Conservation (phyloP, 352 stramenopile genomes). For the Globisporangium nunn region DNA sequence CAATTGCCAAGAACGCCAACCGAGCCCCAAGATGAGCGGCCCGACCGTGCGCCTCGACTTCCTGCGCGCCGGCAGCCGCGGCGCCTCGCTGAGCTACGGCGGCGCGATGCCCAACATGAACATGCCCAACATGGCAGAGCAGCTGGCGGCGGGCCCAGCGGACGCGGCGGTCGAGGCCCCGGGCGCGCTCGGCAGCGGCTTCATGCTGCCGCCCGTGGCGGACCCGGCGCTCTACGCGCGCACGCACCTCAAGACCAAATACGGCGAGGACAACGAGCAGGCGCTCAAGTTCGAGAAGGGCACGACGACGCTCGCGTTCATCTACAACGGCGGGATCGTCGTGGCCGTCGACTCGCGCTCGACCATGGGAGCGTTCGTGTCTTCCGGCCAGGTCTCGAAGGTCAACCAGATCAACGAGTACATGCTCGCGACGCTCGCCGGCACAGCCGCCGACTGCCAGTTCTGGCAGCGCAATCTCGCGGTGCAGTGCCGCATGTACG, state of each 20-base stretch:
- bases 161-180: conserved; percentile 9
- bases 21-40: conserved; percentile 24
- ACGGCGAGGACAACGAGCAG: conserved; percentile 94
- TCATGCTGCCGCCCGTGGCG: conserved; percentile 62
- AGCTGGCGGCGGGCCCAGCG: conserved; percentile 9
- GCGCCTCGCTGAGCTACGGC: conserved; percentile 57
- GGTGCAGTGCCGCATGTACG: conserved; percentile 94
- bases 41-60: conserved; percentile 62
- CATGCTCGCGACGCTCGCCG: conserved; percentile 98
- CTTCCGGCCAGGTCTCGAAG: conserved; percentile 98
- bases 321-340: conserved; percentile 97
- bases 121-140: conserved; percentile 30
- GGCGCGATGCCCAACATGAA: conserved; percentile 75
- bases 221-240: conserved; percentile 94
- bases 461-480: conserved; percentile 99
- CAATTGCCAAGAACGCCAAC: neutral
- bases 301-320: conserved; percentile 99
- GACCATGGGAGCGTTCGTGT: conserved; percentile 98
- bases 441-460: conserved; percentile 97
- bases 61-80: conserved; percentile 57
- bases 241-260: conserved; percentile 96
- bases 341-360: conserved; percentile 98
- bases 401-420: conserved; percentile 99
- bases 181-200: conserved; percentile 40
- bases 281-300: conserved; percentile 98